Percentiles rank a stretch among this genome's conserved stretches.
Evolutionary conservation across 1,139 yeast genomes (phyloP).

Genomic region (Geotrichum reessii): DNA sequence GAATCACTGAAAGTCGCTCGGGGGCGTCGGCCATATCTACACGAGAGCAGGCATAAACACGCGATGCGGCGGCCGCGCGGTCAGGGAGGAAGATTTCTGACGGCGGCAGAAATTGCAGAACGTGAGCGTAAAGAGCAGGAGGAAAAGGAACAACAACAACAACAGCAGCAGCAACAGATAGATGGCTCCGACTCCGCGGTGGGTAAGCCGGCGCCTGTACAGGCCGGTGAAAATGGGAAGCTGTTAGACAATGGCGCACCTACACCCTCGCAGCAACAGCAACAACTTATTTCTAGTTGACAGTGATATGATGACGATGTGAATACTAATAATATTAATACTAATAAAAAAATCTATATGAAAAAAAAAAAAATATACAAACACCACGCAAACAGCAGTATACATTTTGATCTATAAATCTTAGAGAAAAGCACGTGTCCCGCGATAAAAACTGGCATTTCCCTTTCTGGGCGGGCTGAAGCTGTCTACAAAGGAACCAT

Average conservation of each 20-base stretch:
- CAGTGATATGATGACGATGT: not conserved
- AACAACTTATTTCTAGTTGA: slow-evolving; percentile 2
- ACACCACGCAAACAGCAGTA: not conserved
- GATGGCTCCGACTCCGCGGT: not conserved
- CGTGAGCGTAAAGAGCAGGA: slow-evolving; percentile 51
- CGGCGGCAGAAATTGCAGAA: slow-evolving; percentile 95
- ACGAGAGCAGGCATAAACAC: slow-evolving; percentile 96
- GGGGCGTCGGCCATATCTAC: slow-evolving; percentile 89
- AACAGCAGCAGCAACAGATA: not conserved
- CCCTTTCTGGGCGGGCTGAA: not conserved
- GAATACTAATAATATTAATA: not conserved
- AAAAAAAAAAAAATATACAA: too few species aligned
- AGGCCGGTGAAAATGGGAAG: not conserved
- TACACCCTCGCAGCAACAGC: slow-evolving; percentile 1
- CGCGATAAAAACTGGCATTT: not conserved
- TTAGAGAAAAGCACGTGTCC: not conserved
- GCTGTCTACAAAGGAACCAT: not conserved
- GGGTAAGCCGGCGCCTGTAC: not conserved
- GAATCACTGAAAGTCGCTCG: slow-evolving; percentile 82
- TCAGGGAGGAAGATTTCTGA: slow-evolving; percentile 93
- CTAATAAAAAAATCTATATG: not conserved
- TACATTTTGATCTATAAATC: not conserved
- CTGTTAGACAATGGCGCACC: not conserved
- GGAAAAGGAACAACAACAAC: not conserved
- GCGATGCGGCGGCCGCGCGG: slow-evolving; percentile 99